Conservation (phyloP, 2,329 filamentous ascomycete species). For the Hymenoscyphus repandus region DNA sequence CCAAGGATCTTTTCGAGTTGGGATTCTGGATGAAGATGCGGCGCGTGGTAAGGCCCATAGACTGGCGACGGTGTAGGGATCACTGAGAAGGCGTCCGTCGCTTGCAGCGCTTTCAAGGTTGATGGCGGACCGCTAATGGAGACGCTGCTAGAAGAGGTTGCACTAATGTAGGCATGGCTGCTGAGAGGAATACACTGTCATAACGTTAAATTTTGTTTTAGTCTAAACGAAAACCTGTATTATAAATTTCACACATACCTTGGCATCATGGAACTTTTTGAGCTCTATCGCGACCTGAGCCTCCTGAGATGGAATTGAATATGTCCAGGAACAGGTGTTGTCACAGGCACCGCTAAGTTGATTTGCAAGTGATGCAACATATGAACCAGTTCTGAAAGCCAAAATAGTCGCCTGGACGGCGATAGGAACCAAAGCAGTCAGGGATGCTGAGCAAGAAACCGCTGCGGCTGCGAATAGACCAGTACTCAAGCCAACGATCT, state of each 20-base stretch:
- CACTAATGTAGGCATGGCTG: slow-evolving; percentile 49
- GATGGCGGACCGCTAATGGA: slow-evolving; percentile 51
- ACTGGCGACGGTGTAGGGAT: slow-evolving; percentile 46
- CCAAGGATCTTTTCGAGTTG: slow-evolving; percentile 43
- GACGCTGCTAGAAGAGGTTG: slow-evolving; percentile 42
- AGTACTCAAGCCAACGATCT: slow-evolving; percentile 62
- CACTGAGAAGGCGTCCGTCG: slow-evolving; percentile 35
- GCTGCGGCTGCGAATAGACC: slow-evolving; percentile 66
- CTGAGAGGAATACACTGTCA: slow-evolving; percentile 40
- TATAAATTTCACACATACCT: slow-evolving; percentile 40
- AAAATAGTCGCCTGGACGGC: slow-evolving; percentile 60
- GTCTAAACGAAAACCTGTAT: too few relatives aligned
- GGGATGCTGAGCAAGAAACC: slow-evolving; percentile 56
- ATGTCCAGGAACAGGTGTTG: slow-evolving; percentile 50
- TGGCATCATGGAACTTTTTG: slow-evolving; percentile 51
- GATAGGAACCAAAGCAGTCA: slow-evolving; percentile 56
- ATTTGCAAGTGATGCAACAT: slow-evolving; percentile 45
- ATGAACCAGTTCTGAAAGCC: slow-evolving; percentile 59
- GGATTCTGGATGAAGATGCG: slow-evolving; percentile 42
- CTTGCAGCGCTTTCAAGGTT: slow-evolving; percentile 41
- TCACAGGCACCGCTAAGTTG: slow-evolving; percentile 10
- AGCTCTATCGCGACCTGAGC: slow-evolving; percentile 46
- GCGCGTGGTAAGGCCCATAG: slow-evolving; percentile 52
- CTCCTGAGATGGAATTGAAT: slow-evolving; percentile 53
- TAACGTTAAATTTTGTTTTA: background rate